Base-by-base conservation (phyloP, 768 basidiomycete species). In the Psilocybe sp. region DNA sequence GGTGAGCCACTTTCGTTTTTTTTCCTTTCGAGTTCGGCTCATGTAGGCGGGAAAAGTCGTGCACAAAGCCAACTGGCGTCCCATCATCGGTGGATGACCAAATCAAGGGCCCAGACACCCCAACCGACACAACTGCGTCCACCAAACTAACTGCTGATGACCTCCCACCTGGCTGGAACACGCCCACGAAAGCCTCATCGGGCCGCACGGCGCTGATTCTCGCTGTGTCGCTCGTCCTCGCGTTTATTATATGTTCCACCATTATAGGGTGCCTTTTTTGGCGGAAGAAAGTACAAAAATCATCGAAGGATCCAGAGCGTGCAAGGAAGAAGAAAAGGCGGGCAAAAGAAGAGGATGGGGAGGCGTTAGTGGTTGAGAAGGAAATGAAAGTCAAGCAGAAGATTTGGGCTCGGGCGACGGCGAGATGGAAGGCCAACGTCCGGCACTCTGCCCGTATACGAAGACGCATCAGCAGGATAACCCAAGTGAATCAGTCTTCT, bases 401-500 rank as follows among this genome's bases (percentile, higher is more conserved):
- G 56, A 58, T 83, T 42, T 88, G 85, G 86, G 74, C 77, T 0
- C 75, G 69, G 51, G 86, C 87, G 2, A 81, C 79, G 1, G 81
- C 81, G 7, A 76, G 84, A 39, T 91, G 88, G 88, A 81, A 74
- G 54, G 79, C 78, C 2, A 82, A 83, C 46, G 75, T 80, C 9
- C 79, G 81, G 20, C 73, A 79, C 49, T 69, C 79, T n/a, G 80
- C 81, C 7, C 78, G 85, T 34, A 79, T 81, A 43, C 74, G 88
- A 32, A 74, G 69, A 51, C 73, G 75, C 12, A 50, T 55, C n/a
- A 58, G 48, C 36, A 50, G 63, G 33, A 49, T 55, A 10, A 66
- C 64, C 46, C 64, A 58, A 19, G 60, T 60, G 10, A 54, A 54
- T 32, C 57, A 56, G 38, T 75, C 73, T 19, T 61, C 58, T 51